phyloP scores from a whole-genome alignment of 2,329 filamentous ascomycete species.

The Botrytis byssoidea region DNA sequence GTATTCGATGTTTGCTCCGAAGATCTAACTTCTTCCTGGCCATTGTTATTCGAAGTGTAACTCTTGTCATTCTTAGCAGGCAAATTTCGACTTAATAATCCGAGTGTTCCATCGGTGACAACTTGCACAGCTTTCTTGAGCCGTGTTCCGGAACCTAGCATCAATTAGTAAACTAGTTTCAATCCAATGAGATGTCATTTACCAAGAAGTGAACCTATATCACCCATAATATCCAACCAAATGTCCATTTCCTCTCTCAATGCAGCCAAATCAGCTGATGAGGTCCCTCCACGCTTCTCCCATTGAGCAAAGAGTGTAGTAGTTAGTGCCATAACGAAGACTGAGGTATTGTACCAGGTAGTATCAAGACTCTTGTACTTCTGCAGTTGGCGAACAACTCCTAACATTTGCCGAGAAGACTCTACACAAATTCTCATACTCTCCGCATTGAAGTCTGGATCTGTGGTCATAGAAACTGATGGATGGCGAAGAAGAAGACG shows the following conservation, averaged over 20 bases:
- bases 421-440: constrained; percentile 66
- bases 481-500: constrained; percentile 61
- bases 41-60: constrained; percentile 21
- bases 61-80: constrained; percentile 42
- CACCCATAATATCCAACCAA: constrained; percentile 67
- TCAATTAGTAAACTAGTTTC: constrained; percentile 18
- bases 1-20: constrained; percentile 14
- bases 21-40: constrained; percentile 21
- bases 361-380: constrained; percentile 69
- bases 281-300: constrained; percentile 62
- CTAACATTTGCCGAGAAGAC: constrained; percentile 62
- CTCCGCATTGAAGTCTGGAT: constrained; percentile 56
- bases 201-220: constrained; percentile 67
- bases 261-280: constrained; percentile 55
- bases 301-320: constrained; percentile 68
- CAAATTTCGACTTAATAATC: constrained; percentile 45
- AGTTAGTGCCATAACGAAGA: constrained; percentile 72
- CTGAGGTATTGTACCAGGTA: constrained; percentile 72
- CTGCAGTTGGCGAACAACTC: constrained; percentile 57
- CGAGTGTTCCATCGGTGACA: constrained; percentile 49
- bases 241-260: constrained; percentile 65
- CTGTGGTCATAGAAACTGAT: constrained; percentile 55
- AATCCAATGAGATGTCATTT: constrained; percentile 37
- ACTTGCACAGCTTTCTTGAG: constrained; percentile 49
- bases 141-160: constrained; percentile 47